Conservation (phyloP, 352 stramenopile genomes). For the Phytophthora hybrid region DNA sequence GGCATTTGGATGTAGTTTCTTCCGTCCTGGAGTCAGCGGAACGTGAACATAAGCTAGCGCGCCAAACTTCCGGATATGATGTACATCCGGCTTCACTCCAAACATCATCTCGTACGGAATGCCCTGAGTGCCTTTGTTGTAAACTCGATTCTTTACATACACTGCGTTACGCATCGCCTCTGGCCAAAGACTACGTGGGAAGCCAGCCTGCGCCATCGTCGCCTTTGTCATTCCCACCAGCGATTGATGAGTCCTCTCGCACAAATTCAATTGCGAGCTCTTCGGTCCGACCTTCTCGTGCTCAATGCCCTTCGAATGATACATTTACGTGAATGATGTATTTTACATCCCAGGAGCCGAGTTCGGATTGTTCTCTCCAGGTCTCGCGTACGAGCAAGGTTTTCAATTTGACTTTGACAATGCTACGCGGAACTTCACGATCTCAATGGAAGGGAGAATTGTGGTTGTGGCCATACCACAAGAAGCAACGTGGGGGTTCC, state of each 20-base stretch:
- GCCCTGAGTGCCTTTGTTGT: conserved; percentile 12
- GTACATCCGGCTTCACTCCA: conserved; percentile 11
- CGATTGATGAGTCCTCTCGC: conserved; percentile 9
- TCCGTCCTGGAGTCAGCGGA: conserved; percentile 1
- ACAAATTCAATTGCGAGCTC: conserved; percentile 20
- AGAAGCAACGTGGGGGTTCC: too few relatives aligned
- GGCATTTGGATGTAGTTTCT: conserved; percentile 14
- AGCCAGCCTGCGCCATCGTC: conserved; percentile 13
- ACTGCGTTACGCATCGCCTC: conserved; percentile 10
- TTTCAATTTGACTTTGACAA: too few relatives aligned
- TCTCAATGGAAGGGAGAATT: too few relatives aligned
- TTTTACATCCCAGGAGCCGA: too few relatives aligned
- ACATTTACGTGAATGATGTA: too few relatives aligned
- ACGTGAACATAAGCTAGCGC: conserved; percentile 17
- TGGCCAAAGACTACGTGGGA: conserved; percentile 14
- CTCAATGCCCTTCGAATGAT: conserved; percentile 9
- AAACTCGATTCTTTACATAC: conserved; percentile 20
- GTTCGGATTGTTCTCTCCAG: too few relatives aligned
- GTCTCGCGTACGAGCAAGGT: too few relatives aligned
- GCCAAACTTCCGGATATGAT: conserved; percentile 27
- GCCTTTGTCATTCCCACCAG: conserved; percentile 14
- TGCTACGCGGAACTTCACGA: too few relatives aligned
- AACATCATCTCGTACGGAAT: conserved; percentile 28
- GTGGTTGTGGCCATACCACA: too few relatives aligned
- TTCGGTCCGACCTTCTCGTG: conserved; percentile 5